A percentile compares a stretch with the other conserved stretches of the same genome.
These are phyloP conservation scores for Wakefieldia striispora DNA, from an alignment of 768 basidiomycete genomes.

Conservation along the genomic window DNA sequence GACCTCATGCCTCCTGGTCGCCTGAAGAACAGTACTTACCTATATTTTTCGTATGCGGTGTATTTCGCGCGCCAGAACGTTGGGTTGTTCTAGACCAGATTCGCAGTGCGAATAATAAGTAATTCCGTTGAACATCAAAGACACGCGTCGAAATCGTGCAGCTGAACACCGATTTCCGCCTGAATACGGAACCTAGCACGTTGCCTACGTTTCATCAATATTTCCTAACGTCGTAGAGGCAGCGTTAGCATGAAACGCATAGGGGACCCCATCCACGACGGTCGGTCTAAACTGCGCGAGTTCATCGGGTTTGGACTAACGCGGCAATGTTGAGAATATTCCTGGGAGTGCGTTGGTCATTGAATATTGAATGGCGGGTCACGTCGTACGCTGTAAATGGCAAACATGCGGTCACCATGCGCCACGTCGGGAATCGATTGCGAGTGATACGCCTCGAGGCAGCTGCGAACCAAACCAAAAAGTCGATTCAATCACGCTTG, in stretches of 20 bases:
- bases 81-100: constrained; percentile 16
- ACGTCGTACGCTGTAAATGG: constrained; percentile 33
- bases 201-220: too few relatives aligned
- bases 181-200: not conserved
- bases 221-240: too few relatives aligned
- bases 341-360: constrained; percentile 10
- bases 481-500: constrained; percentile 22
- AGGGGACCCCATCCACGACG: too few relatives aligned
- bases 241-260: too few relatives aligned
- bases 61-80: not conserved
- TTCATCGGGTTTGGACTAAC: not conserved
- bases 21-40: not conserved
- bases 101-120: not conserved
- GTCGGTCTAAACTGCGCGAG: too few relatives aligned
- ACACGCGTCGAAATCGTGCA: constrained; percentile 1
- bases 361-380: too few relatives aligned
- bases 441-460: constrained; percentile 30
- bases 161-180: not conserved
- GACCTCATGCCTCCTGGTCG: constrained; percentile 10
- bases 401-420: constrained; percentile 37
- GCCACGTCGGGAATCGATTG: constrained; percentile 24
- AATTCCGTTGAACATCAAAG: not conserved
- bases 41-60: not conserved
- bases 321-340: constrained; percentile 5
- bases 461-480: constrained; percentile 23